Conservation (phyloP, 148 eudicot species). For the Persicaria maculosa region DNA sequence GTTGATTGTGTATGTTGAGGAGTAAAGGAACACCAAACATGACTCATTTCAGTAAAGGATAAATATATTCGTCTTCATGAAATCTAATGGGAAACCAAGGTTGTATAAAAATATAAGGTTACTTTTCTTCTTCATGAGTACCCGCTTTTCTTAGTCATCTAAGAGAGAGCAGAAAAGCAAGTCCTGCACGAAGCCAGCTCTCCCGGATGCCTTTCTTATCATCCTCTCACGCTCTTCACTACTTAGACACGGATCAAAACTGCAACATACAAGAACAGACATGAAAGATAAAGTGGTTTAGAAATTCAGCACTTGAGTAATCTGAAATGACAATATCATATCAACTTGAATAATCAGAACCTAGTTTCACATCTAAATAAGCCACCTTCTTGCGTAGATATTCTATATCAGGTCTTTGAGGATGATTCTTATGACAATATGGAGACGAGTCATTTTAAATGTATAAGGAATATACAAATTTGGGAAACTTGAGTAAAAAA, state of each 20-base stretch:
- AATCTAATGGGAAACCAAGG: neutral
- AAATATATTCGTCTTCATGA: neutral
- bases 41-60: neutral
- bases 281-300: neutral
- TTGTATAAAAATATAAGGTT: neutral
- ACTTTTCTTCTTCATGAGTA: neutral
- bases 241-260: slow-evolving; percentile 76
- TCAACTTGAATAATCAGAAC: neutral
- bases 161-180: slow-evolving; percentile 62
- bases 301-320: neutral
- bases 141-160: slow-evolving; percentile 30
- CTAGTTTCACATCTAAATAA: neutral
- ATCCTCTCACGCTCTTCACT: slow-evolving; percentile 68
- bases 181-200: slow-evolving; percentile 84
- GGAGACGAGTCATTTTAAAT: neutral
- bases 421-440: neutral
- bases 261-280: slow-evolving; percentile 23
- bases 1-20: neutral
- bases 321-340: neutral
- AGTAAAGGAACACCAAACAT: neutral
- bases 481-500: neutral
- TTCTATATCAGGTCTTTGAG: neutral
- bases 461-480: neutral
- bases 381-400: neutral
- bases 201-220: slow-evolving; percentile 62